Evolutionary conservation across 352 stramenopile species (phyloP), one percentile per base, ranked within the genome.

Genomic region (Globisporangium emineosum): DNA sequence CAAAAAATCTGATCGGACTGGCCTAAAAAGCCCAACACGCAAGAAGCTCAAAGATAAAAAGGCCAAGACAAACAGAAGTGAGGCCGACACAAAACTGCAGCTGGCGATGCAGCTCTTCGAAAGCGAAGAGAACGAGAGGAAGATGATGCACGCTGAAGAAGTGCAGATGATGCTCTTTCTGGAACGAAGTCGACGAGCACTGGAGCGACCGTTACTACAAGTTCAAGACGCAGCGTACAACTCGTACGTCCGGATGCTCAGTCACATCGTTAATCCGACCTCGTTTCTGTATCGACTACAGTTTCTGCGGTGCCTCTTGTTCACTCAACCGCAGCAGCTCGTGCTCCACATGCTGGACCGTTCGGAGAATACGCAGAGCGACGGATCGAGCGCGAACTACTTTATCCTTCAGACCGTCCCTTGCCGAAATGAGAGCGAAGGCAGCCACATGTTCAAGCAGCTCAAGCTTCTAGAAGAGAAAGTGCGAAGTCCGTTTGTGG

Each of bases 151-250:
- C 30, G 52, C 30, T 0, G 81, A 90, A 60, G 79, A 90, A 42
- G 63, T 72, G 9, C 47, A 62, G 5, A 83, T 88, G 73, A 35
- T 64, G 5, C 73, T 91, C 33, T 75, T 75, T 33, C 33, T 91
- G 0, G 83, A 91, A 25, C 65, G 77, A 13, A 70, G 65, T 64
- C 68, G 71, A 25, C 70, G 83, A 1, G 42, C 35, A 0, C 3
- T 77, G 7, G 83, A 90, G 57, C 69, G 79, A 27, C 77, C 76
- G 8, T 37, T 78, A 7, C 63, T 91, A 1, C 73, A 77, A 17
- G 43, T 67, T 13, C 77, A 91, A 68, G 80, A 91, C 50, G 21
- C 67, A 30, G 75, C 78, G 2, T 64, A 81, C 33, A 78, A 87
- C 27, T 70, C 70, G 19, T 81, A 86, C 50, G 70, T 84, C 12